Evolutionary conservation across 1,284 basidiomycete genomes (phyloP).

Genomic region (Cryptococcus sp.): DNA sequence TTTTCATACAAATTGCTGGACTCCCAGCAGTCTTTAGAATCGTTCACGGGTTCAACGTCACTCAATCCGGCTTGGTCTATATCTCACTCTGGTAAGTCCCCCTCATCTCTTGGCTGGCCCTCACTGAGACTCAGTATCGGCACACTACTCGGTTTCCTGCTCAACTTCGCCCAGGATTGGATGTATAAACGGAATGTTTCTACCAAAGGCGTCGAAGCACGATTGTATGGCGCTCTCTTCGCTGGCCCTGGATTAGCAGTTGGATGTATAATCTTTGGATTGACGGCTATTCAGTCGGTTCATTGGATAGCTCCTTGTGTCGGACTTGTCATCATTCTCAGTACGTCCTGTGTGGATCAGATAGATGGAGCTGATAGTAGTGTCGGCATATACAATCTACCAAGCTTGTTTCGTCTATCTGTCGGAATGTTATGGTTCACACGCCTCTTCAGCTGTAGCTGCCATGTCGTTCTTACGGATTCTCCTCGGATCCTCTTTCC

Average conservation of each 20-base stretch:
- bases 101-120: not conserved
- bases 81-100: conserved; percentile 56
- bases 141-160: conserved; percentile 56
- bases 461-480: conserved; percentile 28
- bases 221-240: conserved; percentile 63
- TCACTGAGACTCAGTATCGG: conserved; percentile 55
- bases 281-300: conserved; percentile 29
- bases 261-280: conserved; percentile 57
- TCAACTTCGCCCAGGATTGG: conserved; percentile 62
- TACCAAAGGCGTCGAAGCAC: conserved; percentile 64
- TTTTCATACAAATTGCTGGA: conserved; percentile 66
- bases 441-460: conserved; percentile 20
- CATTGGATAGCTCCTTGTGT: conserved; percentile 41
- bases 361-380: not conserved
- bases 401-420: conserved; percentile 39
- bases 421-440: conserved; percentile 26
- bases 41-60: conserved; percentile 63
- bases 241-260: conserved; percentile 61
- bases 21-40: conserved; percentile 59
- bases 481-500: conserved; percentile 21
- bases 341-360: conserved; percentile 8
- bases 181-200: conserved; percentile 62
- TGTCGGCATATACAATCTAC: conserved; percentile 28
- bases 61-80: conserved; percentile 62
- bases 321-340: conserved; percentile 57